Percentiles rank a stretch among this genome's conserved stretches.
Evolutionary conservation across 805 yeast species (phyloP).

Genomic region (Candida adriatica): DNA sequence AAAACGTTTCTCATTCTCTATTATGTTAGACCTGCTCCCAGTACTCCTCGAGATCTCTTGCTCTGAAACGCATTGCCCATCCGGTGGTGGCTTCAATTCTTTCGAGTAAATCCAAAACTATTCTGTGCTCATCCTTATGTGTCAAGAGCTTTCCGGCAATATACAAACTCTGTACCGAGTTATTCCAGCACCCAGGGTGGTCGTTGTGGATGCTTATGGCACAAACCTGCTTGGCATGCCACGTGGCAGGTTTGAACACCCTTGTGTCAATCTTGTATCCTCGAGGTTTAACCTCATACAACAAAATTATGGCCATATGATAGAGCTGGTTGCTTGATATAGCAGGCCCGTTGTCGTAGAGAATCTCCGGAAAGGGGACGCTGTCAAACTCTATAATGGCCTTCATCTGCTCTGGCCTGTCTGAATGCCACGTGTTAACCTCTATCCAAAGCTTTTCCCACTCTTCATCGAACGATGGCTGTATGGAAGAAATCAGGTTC

Average conservation of each 20-base stretch:
- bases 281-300: constrained; percentile 35
- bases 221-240: constrained; percentile 22
- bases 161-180: constrained; percentile 17
- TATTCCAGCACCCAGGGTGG: constrained; percentile 22
- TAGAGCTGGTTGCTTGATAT: constrained; percentile 32
- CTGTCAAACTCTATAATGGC: constrained; percentile 26
- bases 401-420: constrained; percentile 30
- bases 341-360: constrained; percentile 32
- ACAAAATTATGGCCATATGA: constrained; percentile 32
- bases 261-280: constrained; percentile 23
- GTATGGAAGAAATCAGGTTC: constrained; percentile 26
- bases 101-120: constrained; percentile 25
- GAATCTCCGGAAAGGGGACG: constrained; percentile 31
- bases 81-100: constrained; percentile 26
- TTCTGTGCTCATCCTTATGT: constrained; percentile 21
- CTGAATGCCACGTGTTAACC: constrained; percentile 31
- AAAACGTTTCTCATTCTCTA: constrained; percentile 6
- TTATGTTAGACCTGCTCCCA: constrained; percentile 17
- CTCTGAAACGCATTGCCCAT: constrained; percentile 28
- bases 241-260: constrained; percentile 16
- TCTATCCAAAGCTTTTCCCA: constrained; percentile 37
- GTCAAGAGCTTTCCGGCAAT: constrained; percentile 21
- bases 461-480: constrained; percentile 26
- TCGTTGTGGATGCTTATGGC: constrained; percentile 18
- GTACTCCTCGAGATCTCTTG: constrained; percentile 22